These are phyloP conservation scores for Quercus ilex DNA, from an alignment of 306 rosid species.

Conservation along the genomic window DNA sequence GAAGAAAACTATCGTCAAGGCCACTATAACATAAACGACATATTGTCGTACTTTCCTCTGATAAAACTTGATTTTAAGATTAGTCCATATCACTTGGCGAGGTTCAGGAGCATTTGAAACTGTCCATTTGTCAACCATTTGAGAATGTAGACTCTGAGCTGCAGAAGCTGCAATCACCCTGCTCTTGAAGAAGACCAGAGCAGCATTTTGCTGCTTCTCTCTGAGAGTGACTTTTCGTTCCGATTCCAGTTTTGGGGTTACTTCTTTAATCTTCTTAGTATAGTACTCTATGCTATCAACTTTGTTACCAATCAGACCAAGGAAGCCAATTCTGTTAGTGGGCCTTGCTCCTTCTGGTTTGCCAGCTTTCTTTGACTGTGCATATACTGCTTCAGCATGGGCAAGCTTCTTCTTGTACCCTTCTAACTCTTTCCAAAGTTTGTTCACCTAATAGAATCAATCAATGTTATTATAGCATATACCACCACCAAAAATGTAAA, in stretches of 20 bases:
- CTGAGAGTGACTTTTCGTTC: constrained; percentile 80
- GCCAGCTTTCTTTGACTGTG: constrained; percentile 44
- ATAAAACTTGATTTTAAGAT: constrained; percentile 62
- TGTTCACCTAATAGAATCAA: constrained; percentile 54
- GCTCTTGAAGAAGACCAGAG: constrained; percentile 65
- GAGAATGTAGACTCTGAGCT: constrained; percentile 82
- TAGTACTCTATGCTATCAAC: constrained; percentile 77
- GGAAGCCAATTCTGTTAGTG: constrained; percentile 67
- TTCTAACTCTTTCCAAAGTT: constrained; percentile 64
- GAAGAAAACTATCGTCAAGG: constrained; percentile 63
- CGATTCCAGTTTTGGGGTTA: constrained; percentile 53
- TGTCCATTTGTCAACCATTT: constrained; percentile 66
- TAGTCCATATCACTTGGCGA: constrained; percentile 71
- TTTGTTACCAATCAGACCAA: constrained; percentile 70
- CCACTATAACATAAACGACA: constrained; percentile 65
- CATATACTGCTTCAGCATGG: constrained; percentile 65
- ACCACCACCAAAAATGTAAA: neutral
- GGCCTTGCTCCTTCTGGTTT: constrained; percentile 80
- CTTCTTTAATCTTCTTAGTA: constrained; percentile 55
- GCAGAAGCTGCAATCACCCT: constrained; percentile 81
- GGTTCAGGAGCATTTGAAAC: constrained; percentile 75
- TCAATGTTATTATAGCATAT: constrained; percentile 7
- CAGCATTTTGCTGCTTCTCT: constrained; percentile 83
- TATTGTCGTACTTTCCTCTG: constrained; percentile 62
- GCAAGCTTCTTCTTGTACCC: constrained; percentile 72